Percentiles rank a stretch among this genome's conserved stretches.
phyloP scores from a whole-genome alignment of 495 filamentous ascomycete genomes.

The Lepraria neglecta region DNA sequence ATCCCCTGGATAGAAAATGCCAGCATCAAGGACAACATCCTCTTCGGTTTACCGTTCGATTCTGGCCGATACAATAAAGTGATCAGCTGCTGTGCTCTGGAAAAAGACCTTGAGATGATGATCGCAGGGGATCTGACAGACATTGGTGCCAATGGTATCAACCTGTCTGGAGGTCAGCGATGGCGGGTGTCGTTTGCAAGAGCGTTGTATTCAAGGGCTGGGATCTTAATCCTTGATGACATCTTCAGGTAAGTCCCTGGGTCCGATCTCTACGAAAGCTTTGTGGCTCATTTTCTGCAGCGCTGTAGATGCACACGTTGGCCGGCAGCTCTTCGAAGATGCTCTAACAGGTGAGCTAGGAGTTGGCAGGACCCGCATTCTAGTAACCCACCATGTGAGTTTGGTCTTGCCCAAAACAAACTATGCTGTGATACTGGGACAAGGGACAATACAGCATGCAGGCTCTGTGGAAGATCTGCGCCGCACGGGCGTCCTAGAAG shows the following conservation, averaged over 20 bases:
- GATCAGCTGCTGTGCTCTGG: slow-evolving; percentile 61
- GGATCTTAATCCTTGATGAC: slow-evolving; percentile 74
- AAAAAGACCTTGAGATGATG: slow-evolving; percentile 69
- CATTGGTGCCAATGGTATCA: slow-evolving; percentile 77
- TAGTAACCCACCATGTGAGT: slow-evolving; percentile 78
- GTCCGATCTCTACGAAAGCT: not conserved
- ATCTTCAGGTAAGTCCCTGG: slow-evolving; percentile 59
- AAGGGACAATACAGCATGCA: slow-evolving; percentile 57
- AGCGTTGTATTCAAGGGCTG: slow-evolving; percentile 73
- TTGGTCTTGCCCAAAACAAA: slow-evolving; percentile 63
- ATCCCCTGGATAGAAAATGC: slow-evolving; percentile 85
- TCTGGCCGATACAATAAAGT: slow-evolving; percentile 58
- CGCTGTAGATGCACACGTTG: slow-evolving; percentile 61
- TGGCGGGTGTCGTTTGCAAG: slow-evolving; percentile 76
- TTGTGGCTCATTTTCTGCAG: slow-evolving; percentile 7
- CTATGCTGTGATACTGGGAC: slow-evolving; percentile 61
- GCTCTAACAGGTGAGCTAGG: slow-evolving; percentile 65
- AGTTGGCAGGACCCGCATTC: slow-evolving; percentile 62
- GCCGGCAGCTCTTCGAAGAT: slow-evolving; percentile 68
- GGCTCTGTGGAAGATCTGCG: slow-evolving; percentile 54
- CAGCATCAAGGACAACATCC: slow-evolving; percentile 65
- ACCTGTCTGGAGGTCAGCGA: slow-evolving; percentile 75
- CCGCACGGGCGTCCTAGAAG: slow-evolving; percentile 48
- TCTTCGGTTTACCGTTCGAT: slow-evolving; percentile 65
- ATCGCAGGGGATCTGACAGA: slow-evolving; percentile 70